Evolutionary conservation across 2,329 filamentous ascomycete genomes (phyloP), one percentile per base, ranked within the genome.

Genomic region (Gyromitra esculenta): DNA sequence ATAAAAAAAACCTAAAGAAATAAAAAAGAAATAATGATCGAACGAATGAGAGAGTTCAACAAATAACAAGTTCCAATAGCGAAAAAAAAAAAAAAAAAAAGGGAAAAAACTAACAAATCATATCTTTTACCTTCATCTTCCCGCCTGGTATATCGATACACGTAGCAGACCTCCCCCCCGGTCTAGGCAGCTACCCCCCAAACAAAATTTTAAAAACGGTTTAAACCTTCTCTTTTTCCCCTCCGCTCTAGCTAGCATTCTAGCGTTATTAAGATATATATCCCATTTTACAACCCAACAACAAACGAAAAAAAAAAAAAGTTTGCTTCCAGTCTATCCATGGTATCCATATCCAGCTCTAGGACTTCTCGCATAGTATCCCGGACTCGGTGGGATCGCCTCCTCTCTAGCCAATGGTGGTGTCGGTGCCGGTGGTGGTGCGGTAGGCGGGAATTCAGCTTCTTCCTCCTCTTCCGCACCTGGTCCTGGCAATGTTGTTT

Each of bases 361-460:
- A 35, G 74, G 59, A 50, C 71, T 74, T 37, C 71, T 71, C 15
- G 57, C 48, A 57, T 73, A 76, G 56, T 72, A 73, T 39, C 69
- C 74, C 31, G 31, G 48, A 15, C 56, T 54, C 37, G 63, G 18
- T 21, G 62, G 68, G 13, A 56, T 41, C 1, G 65, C 31, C 37
- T 77, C 70, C 39, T 75, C 75, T 31, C 75, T 68, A 21, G n/a
- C 72, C 41, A 77, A 64, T 8, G 75, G 75, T 11, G 75, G 75
- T 15, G 75, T 77, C 35, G 75, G 75, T 1, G 75, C 75, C 3
- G 75, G 75, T 15, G 75, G 75, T 11, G 72, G 71, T 13, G 41
- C 71, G 13, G 41, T 57, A 5, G 39, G 18, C 11, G 74, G 74
- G 25, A 74, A 67, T 21, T 69, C 75, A 31, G 21, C 21, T 39